Evolutionary conservation across 2,329 filamentous ascomycete species (phyloP).

Genomic region (Xylaria digitata): DNA sequence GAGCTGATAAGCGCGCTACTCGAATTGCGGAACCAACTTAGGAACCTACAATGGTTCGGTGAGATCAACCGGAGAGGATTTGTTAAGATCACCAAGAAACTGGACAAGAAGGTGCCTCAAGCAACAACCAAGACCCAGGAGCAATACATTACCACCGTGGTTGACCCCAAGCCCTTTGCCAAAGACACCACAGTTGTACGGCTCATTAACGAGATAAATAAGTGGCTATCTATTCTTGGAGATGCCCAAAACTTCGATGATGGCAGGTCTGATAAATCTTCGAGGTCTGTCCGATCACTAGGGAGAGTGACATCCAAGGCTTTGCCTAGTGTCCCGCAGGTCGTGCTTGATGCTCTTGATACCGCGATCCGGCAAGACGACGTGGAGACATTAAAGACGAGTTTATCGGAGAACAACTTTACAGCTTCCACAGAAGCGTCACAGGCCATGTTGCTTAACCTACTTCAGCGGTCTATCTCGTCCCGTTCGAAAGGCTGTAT

Average conservation of each 20-base stretch:
- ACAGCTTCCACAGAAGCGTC: conserved; percentile 64
- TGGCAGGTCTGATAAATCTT: conserved; percentile 77
- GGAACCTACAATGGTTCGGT: conserved; percentile 97
- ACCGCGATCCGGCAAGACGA: conserved; percentile 77
- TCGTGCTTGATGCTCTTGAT: conserved; percentile 77
- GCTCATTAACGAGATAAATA: conserved; percentile 76
- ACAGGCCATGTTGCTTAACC: conserved; percentile 79
- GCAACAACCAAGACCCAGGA: conserved; percentile 77
- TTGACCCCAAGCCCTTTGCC: conserved; percentile 88
- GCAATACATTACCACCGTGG: conserved; percentile 88
- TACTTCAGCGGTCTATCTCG: conserved; percentile 81
- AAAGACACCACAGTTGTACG: conserved; percentile 69
- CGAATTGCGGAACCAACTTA: conserved; percentile 85
- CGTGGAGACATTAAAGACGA: conserved; percentile 63
- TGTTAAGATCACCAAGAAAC: conserved; percentile 98
- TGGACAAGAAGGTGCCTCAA: conserved; percentile 91
- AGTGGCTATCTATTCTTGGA: conserved; percentile 86
- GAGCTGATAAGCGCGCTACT: conserved; percentile 91
- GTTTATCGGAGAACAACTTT: conserved; percentile 68
- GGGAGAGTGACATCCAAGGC: conserved; percentile 81
- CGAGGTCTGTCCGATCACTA: conserved; percentile 75
- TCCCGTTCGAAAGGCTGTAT: conserved; percentile 76
- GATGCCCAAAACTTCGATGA: conserved; percentile 84
- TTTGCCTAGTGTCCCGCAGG: conserved; percentile 75
- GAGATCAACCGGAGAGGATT: conserved; percentile 96